A percentile compares a stretch with the other conserved stretches of the same genome.
Conservation (phyloP, 2,329 filamentous ascomycete genomes). For the Cladosporium halotolerans region DNA sequence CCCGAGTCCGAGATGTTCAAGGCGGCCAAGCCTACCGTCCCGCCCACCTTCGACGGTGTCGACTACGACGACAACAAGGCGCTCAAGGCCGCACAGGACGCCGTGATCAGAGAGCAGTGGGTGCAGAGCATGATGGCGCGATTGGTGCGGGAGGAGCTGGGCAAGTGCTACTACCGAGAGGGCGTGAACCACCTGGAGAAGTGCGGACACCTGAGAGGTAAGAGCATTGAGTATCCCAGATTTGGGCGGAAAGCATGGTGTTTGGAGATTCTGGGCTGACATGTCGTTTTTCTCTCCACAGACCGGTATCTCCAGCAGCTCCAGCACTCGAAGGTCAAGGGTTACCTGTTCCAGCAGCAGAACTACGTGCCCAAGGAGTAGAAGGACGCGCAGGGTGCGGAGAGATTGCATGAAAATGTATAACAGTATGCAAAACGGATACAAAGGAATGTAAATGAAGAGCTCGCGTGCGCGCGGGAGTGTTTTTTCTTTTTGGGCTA, state of each 20-base stretch:
- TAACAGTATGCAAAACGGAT: slow-evolving; percentile 9
- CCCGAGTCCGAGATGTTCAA: slow-evolving; percentile 77
- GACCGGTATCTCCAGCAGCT: slow-evolving; percentile 75
- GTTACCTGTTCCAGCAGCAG: slow-evolving; percentile 72
- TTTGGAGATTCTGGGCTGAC: background rate
- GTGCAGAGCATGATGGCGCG: slow-evolving; percentile 84
- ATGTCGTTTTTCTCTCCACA: slow-evolving; percentile 31
- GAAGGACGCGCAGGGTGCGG: background rate
- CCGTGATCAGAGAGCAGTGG: slow-evolving; percentile 81
- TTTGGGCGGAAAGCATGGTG: background rate
- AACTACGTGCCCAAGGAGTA: slow-evolving; percentile 58
- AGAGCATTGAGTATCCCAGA: slow-evolving; percentile 29
- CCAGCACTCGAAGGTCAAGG: slow-evolving; percentile 69
- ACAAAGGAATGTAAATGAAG: slow-evolving; percentile 5
- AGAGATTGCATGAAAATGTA: background rate
- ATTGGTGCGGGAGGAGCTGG: slow-evolving; percentile 72
- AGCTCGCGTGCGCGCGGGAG: slow-evolving; percentile 7
- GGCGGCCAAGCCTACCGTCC: slow-evolving; percentile 74
- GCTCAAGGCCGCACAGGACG: slow-evolving; percentile 76
- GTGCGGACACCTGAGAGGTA: slow-evolving; percentile 74
- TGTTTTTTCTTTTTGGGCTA: background rate
- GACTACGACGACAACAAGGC: slow-evolving; percentile 77
- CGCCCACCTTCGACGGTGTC: slow-evolving; percentile 78
- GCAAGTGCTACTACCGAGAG: slow-evolving; percentile 78
- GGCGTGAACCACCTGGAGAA: slow-evolving; percentile 86